phyloP scores from a whole-genome alignment of 441 rosid genomes.

The Populus hybrid region DNA sequence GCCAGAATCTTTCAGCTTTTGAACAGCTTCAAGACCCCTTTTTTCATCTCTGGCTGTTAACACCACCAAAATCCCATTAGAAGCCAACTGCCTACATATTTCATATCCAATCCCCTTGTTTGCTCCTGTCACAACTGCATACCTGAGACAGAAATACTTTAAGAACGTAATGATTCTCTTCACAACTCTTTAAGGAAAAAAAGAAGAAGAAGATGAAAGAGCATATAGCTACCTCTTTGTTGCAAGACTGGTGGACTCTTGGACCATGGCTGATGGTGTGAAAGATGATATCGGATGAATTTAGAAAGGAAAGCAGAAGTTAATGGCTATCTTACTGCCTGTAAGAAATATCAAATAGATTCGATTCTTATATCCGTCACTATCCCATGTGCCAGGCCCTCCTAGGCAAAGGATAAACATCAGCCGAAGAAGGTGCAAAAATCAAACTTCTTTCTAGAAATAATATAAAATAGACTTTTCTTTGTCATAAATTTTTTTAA shows the following conservation, averaged over 20 bases:
- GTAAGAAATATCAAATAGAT: background rate
- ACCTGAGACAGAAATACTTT: conserved; percentile 17
- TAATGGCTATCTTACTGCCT: background rate
- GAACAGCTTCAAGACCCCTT: conserved; percentile 43
- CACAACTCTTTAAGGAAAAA: too few species aligned
- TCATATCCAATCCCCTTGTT: conserved; percentile 36
- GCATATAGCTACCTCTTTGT: conserved; percentile 12
- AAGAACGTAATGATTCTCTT: background rate
- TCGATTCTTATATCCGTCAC: background rate
- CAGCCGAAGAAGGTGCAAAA: background rate
- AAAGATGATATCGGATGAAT: background rate
- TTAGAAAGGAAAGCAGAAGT: background rate
- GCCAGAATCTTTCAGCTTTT: conserved; percentile 28
- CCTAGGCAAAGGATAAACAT: background rate
- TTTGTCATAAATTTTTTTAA: background rate
- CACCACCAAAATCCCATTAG: conserved; percentile 39
- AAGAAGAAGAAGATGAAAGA: background rate
- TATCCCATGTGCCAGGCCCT: background rate
- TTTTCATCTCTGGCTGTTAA: conserved; percentile 49
- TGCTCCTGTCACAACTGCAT: conserved; percentile 33
- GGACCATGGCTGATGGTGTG: conserved; percentile 12
- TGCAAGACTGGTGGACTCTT: conserved; percentile 2
- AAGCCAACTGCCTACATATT: conserved; percentile 38
- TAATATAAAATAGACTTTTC: background rate
- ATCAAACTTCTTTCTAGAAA: background rate